Base-by-base conservation (phyloP, 2,329 filamentous ascomycete species). In the Trichoderma cornu-damae region DNA sequence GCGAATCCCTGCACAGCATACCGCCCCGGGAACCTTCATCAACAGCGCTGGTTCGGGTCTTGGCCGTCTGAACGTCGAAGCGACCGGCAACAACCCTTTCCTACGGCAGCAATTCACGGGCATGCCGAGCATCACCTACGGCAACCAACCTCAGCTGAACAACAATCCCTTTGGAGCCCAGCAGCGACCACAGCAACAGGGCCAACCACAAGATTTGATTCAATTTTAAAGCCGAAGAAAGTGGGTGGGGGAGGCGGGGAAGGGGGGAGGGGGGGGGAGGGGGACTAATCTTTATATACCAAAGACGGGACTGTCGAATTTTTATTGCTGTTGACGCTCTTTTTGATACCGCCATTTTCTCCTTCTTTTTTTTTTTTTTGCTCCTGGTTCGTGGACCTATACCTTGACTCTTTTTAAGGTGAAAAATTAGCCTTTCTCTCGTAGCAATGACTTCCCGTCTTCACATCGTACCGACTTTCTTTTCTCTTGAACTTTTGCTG, bases 1-100 rank as follows among this genome's bases (percentile, higher is more conserved):
- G 46, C 91, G 94, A 72, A 96, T 99, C 62, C 94, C 94, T 1
- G 86, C 94, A 2, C 94, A 99, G 70, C 94, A 99, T 72, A 99
- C 94, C 0, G 91, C 94, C 1, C 94, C 94, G 0, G 94, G 93
- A 24, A 95, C 89, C 0, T 99, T 97, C 70, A 87, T 99, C 75
- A 99, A 99, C 75, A 96, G 90, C 60, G 91, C 94, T 6, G 94
- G 94, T 49, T 79, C 87, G 35, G 89, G 90, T n/a, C 75, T 89
- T 58, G 84, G 84, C 64, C 82, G 83, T 58, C 73, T 96, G 42
- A 89, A 77, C 60, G 70, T 78, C 54, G 78, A 91, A 18, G 90
- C 89, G 1, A 90, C 86, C 2, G 88, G 87, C 30, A 94, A 83
- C 76, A 97, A 97, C 69, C 94, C 94, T 0, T 99, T 97, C 76